These are phyloP conservation scores for Aspergillus sp. DNA, from an alignment of 2,329 filamentous ascomycete species.

Conservation along the genomic window DNA sequence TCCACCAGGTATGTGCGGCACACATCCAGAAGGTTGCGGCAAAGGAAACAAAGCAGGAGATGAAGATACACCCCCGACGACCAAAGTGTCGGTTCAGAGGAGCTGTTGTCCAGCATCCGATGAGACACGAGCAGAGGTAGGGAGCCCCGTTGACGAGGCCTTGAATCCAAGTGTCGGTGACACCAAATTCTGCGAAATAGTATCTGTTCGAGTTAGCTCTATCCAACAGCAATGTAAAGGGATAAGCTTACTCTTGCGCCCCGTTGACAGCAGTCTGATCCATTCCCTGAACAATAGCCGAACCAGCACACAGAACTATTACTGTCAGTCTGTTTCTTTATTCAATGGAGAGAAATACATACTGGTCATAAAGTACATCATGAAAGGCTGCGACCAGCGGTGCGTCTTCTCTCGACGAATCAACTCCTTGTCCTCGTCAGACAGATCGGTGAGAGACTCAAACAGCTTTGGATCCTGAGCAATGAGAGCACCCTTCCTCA, in stretches of 20 bases:
- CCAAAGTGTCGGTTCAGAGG: conserved; percentile 47
- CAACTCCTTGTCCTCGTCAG: conserved; percentile 43
- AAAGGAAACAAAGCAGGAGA: conserved; percentile 43
- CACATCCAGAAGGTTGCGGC: conserved; percentile 45
- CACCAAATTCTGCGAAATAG: conserved; percentile 3
- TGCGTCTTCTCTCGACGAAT: conserved; percentile 49
- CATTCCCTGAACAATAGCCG: conserved; percentile 56
- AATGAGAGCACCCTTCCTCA: conserved; percentile 53
- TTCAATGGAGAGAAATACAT: conserved; percentile 8
- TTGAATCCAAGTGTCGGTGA: conserved; percentile 7
- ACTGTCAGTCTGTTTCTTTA: not conserved
- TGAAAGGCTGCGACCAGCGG: conserved; percentile 51
- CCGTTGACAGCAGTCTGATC: conserved; percentile 53
- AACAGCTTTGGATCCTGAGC: conserved; percentile 53
- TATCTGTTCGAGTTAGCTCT: not conserved
- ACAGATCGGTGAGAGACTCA: conserved; percentile 49
- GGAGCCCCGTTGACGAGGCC: conserved; percentile 48
- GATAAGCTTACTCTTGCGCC: conserved; percentile 30
- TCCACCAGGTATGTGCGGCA: conserved; percentile 43
- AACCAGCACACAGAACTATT: conserved; percentile 51
- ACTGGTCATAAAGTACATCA: conserved; percentile 49
- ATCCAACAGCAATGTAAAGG: not conserved
- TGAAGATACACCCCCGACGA: conserved; percentile 48
- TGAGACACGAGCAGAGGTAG: conserved; percentile 45
- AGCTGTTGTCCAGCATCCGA: conserved; percentile 51